Conservation (phyloP, 192 early-diverging fungal species). For the Chytriomyces sp. region DNA sequence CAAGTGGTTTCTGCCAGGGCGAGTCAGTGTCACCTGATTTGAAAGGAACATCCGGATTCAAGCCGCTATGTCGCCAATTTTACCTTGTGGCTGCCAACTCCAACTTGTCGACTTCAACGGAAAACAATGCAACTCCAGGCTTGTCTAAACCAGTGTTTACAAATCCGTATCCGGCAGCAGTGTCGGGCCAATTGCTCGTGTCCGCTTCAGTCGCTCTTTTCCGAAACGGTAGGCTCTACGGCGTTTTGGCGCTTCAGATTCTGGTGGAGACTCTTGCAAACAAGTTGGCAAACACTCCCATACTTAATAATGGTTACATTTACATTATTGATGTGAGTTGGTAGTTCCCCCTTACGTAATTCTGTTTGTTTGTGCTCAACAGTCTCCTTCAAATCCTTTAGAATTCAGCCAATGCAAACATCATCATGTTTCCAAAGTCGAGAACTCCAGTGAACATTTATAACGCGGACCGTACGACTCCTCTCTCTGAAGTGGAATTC, state of each 20-base stretch:
- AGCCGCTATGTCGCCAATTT: conserved; percentile 27
- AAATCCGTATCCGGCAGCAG: conserved; percentile 23
- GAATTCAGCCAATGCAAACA: conserved; percentile 11
- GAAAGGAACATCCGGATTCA: conserved; percentile 1
- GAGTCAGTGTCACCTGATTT: conserved; percentile 7
- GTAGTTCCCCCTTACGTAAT: background rate
- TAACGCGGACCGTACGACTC: conserved; percentile 5
- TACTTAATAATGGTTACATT: conserved; percentile 28
- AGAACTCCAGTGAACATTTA: conserved; percentile 14
- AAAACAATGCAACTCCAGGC: background rate
- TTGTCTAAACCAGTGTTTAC: conserved; percentile 12
- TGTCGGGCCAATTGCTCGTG: conserved; percentile 11
- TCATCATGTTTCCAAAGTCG: conserved; percentile 19
- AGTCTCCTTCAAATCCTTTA: background rate
- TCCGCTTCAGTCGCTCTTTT: conserved; percentile 20
- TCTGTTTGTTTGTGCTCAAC: background rate
- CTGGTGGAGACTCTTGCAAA: conserved; percentile 14
- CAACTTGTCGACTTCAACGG: background rate
- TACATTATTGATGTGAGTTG: conserved; percentile 35
- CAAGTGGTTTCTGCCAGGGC: conserved; percentile 10
- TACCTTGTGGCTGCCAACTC: conserved; percentile 16
- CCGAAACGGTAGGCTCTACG: background rate
- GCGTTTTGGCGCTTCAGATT: conserved; percentile 31
- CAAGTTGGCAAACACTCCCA: conserved; percentile 18
- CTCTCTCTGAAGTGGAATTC: conserved; percentile 17